Percentiles rank a stretch among this genome's conserved stretches.
phyloP scores from a whole-genome alignment of 2,329 filamentous ascomycete genomes.

The Colletotrichum spaethianum region DNA sequence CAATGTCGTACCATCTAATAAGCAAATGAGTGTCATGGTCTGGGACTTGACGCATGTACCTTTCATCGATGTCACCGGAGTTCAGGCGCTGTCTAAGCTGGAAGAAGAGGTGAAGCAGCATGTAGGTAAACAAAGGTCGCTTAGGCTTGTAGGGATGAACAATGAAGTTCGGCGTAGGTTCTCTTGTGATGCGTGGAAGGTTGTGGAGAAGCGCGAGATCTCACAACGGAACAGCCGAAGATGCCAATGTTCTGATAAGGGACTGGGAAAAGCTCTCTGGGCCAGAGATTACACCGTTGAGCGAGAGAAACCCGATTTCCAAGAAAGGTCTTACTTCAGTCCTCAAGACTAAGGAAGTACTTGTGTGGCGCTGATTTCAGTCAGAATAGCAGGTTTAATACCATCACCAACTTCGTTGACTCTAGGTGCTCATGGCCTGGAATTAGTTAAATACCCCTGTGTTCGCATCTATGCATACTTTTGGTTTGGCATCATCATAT shows the following conservation, averaged over 20 bases:
- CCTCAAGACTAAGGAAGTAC: not conserved
- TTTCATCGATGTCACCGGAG: slow-evolving; percentile 68
- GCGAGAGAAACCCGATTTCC: slow-evolving; percentile 1
- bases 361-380: not conserved
- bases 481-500: no score
- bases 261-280: slow-evolving; percentile 20
- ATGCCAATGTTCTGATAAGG: slow-evolving; percentile 42
- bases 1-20: slow-evolving; percentile 51
- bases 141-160: slow-evolving; percentile 65
- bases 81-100: slow-evolving; percentile 63
- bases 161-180: slow-evolving; percentile 57
- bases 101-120: slow-evolving; percentile 64
- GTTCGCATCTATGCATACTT: no score
- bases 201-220: slow-evolving; percentile 46
- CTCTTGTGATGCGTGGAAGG: slow-evolving; percentile 54
- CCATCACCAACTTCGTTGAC: not conserved
- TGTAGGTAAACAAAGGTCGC: slow-evolving; percentile 59
- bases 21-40: slow-evolving; percentile 63
- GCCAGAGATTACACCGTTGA: not conserved
- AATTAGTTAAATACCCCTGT: no score
- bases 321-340: slow-evolving; percentile 3
- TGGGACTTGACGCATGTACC: slow-evolving; percentile 67
- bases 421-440: no score
- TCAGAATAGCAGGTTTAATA: not conserved
- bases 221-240: slow-evolving; percentile 44